Evolutionary conservation across 1,284 basidiomycete species (phyloP).

Genomic region (Tilletia setariae): DNA sequence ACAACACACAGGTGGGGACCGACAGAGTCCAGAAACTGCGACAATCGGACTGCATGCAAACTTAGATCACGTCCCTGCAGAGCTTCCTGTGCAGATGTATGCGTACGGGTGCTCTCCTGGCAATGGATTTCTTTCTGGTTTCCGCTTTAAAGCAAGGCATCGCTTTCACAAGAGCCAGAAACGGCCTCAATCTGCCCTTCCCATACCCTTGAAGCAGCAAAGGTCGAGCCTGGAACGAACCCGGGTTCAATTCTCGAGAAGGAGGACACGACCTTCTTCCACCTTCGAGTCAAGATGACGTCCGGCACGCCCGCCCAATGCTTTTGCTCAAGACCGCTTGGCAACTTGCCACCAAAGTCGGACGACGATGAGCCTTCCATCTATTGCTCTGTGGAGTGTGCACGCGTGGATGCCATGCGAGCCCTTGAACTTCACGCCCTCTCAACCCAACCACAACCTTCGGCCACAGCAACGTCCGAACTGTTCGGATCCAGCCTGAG

Average conservation of each 20-base stretch:
- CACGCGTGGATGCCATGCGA: constrained; percentile 5
- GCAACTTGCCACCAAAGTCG: neutral
- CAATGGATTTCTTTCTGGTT: no score
- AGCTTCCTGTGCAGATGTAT: no score
- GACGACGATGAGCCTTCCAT: constrained; percentile 2
- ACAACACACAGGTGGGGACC: no score
- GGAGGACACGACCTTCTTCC: neutral
- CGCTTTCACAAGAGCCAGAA: no score
- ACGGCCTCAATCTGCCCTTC: no score
- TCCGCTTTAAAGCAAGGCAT: no score
- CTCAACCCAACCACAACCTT: neutral
- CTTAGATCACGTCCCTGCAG: no score
- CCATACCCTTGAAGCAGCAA: no score
- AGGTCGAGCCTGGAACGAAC: no score
- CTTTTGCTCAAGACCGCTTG: constrained; percentile 5
- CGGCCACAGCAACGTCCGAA: neutral
- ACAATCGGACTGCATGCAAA: no score
- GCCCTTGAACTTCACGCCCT: neutral
- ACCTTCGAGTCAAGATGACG: neutral
- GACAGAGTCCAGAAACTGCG: no score
- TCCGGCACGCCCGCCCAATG: neutral
- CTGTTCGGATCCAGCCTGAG: neutral
- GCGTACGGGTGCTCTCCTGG: no score
- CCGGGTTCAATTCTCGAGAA: neutral
- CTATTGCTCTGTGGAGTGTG: constrained; percentile 9